Base-by-base conservation (phyloP, 257 asterid genomes). In the Ligustrum vulgare region DNA sequence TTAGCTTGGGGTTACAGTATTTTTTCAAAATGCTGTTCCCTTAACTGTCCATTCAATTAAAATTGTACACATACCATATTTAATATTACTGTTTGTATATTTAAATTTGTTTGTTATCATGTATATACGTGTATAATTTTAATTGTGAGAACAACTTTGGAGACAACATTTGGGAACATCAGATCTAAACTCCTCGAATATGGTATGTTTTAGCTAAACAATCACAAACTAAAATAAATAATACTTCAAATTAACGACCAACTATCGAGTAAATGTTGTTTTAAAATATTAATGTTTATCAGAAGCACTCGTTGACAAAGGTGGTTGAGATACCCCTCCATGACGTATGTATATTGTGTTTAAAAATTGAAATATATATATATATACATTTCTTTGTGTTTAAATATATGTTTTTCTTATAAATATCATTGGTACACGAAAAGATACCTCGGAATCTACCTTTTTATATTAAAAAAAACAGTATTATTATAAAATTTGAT, bases 401-500 rank as follows among this genome's bases (percentile, higher is more conserved):
- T 60, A 23, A 23, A 23, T n/a, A 23, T 2, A 22, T 60, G 28
- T 60, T 60, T n/a, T 60, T 23, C 33, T 60, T 20, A 4, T 20
- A 62, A 58, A 73, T 43, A 70, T 72, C 71, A 13, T 77, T 58
- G 75, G 56, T 75, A 75, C 78, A 39, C 70, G 76, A 78, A 75
- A 84, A 77, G 79, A 84, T 81, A 77, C 82, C 76, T 54, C 34
- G 6, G 77, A 77, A 81, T 74, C 72, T 81, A 28, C 84, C 80
- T 45, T 43, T 73, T 74, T n/a, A n/a, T 28, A 28, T 28, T 0
- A 28, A 28, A 16, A 20, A 0, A 6, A 60, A 58, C 66, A 43
- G 34, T 32, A 20, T 1, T 20, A 34, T 54, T 71, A 80, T 81
- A 77, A 84, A 39, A 1, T 56, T 65, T 81, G 66, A 74, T 80